These are phyloP conservation scores for Hylodesmum podocarpum DNA, from an alignment of 306 rosid species.

Conservation along the genomic window DNA sequence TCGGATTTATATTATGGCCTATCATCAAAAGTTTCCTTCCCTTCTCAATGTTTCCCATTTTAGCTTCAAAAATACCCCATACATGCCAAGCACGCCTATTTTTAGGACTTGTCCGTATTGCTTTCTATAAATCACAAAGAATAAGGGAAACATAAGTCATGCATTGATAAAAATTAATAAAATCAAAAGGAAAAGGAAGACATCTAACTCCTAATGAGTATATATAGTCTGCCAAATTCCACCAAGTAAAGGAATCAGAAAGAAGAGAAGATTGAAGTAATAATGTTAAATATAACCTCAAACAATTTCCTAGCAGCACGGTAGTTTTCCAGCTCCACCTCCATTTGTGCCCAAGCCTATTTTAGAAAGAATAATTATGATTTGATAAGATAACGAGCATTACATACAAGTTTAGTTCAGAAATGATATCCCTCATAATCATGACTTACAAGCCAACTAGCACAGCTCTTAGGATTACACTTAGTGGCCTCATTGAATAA, in stretches of 20 bases:
- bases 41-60: conserved; percentile 61
- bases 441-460: conserved; percentile 96
- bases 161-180: not conserved
- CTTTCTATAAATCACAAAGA: conserved; percentile 54
- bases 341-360: conserved; percentile 98
- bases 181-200: not conserved
- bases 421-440: conserved; percentile 11
- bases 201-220: not conserved
- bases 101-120: conserved; percentile 94
- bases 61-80: conserved; percentile 97
- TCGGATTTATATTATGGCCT: conserved; percentile 88
- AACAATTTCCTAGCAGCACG: conserved; percentile 70
- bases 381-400: conserved; percentile 5
- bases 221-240: not conserved
- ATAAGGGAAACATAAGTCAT: conserved; percentile 10
- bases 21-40: conserved; percentile 85
- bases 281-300: conserved; percentile 58
- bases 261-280: not conserved
- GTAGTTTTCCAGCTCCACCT: conserved; percentile 76
- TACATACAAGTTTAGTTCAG: not conserved
- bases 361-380: conserved; percentile 2
- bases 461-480: conserved; percentile 91
- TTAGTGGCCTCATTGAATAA: conserved; percentile 85
- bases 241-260: not conserved
- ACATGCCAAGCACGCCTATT: conserved; percentile 96